phyloP scores from a whole-genome alignment of 441 rosid species.

The Macaranga tanarius region DNA sequence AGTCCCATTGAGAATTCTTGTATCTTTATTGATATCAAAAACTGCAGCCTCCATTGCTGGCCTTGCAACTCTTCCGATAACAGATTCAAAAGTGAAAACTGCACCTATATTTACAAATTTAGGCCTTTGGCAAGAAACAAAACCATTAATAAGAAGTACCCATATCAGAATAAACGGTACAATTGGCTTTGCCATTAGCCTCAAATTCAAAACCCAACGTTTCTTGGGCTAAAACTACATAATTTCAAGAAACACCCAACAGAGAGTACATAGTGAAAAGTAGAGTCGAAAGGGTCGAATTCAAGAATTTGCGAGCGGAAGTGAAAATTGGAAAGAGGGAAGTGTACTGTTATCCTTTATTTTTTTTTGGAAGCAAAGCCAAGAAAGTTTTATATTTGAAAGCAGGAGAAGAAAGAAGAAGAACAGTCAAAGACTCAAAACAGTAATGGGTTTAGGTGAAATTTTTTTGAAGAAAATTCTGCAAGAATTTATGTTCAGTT shows the following conservation, averaged over 20 bases:
- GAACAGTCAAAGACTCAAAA: too few species aligned
- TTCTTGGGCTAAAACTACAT: not conserved
- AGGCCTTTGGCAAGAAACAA: slow-evolving; percentile 50
- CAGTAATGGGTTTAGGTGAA: not conserved
- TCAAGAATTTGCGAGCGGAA: not conserved
- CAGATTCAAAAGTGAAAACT: slow-evolving; percentile 62
- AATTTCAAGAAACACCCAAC: not conserved
- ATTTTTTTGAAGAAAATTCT: not conserved
- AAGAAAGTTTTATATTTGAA: not conserved
- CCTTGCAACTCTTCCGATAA: slow-evolving; percentile 79
- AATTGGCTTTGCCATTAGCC: not conserved
- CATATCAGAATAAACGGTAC: slow-evolving; percentile 23
- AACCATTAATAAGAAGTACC: slow-evolving; percentile 36
- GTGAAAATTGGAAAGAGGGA: not conserved
- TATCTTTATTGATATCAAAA: slow-evolving; percentile 56
- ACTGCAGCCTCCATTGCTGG: slow-evolving; percentile 67
- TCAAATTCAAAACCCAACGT: too few species aligned
- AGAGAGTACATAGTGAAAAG: not conserved
- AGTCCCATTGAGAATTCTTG: slow-evolving; percentile 55
- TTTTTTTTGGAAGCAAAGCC: not conserved
- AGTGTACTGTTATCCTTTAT: not conserved
- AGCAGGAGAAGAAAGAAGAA: not conserved
- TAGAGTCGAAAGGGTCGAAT: not conserved
- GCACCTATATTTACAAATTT: slow-evolving; percentile 62
- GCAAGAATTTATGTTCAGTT: not conserved